phyloP scores from a whole-genome alignment of 805 yeast species.

The Lipomyces orientalis region DNA sequence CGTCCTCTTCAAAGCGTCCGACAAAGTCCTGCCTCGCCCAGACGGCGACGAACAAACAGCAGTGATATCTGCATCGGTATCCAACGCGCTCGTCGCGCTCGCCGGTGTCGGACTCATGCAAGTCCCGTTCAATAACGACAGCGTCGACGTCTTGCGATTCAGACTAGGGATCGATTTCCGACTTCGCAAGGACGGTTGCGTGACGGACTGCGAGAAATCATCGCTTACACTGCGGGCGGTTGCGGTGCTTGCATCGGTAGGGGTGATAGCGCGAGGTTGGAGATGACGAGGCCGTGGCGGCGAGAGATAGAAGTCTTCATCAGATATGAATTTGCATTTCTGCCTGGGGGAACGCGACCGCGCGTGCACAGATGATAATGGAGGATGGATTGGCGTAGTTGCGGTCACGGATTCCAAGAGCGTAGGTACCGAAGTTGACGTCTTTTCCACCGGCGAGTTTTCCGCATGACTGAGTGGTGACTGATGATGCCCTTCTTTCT shows the following conservation, averaged over 20 bases:
- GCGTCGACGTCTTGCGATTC: slow-evolving; percentile 19
- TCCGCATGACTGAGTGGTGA: neutral
- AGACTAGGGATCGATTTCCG: slow-evolving; percentile 29
- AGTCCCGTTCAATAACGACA: slow-evolving; percentile 13
- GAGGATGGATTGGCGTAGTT: neutral
- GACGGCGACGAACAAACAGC: slow-evolving; percentile 15
- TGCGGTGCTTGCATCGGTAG: neutral
- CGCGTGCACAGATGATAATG: neutral
- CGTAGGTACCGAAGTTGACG: neutral
- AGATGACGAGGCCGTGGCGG: neutral
- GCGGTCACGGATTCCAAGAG: neutral
- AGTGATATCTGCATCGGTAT: neutral
- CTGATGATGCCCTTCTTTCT: neutral
- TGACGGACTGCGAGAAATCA: neutral
- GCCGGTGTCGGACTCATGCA: slow-evolving; percentile 15
- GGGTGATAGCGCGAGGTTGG: neutral
- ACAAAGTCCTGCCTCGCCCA: neutral
- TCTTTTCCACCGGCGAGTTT: neutral
- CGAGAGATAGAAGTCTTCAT: slow-evolving; percentile 17
- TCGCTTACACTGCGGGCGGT: neutral
- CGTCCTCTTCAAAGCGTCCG: neutral
- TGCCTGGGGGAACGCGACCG: neutral
- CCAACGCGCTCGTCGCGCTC: slow-evolving; percentile 2
- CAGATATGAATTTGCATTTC: slow-evolving; percentile 24
- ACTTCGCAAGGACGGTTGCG: neutral